phyloP scores from a whole-genome alignment of 768 basidiomycete genomes.

The Guyanaporus albipodus region DNA sequence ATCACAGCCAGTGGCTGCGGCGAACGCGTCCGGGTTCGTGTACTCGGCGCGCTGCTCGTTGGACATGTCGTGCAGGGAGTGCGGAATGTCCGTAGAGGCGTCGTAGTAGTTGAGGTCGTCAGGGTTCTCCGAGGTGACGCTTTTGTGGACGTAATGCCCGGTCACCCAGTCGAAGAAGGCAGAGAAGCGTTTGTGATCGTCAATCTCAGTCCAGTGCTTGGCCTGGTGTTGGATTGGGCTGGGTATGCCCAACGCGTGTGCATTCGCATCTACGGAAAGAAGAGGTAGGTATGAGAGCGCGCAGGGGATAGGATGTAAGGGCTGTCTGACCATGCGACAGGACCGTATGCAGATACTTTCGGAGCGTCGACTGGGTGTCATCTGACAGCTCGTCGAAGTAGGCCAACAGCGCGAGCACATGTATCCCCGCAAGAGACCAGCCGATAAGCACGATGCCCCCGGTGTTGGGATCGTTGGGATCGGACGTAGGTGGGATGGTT shows the following conservation, averaged over 20 bases:
- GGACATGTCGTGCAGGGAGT: constrained; percentile 12
- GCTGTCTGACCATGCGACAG: constrained; percentile 15
- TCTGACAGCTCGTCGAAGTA: constrained; percentile 11
- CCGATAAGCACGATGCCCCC: constrained; percentile 20
- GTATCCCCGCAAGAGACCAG: constrained; percentile 19
- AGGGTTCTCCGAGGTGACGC: constrained; percentile 10
- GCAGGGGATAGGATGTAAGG: background rate
- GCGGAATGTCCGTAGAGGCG: constrained; percentile 2
- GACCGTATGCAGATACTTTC: constrained; percentile 18
- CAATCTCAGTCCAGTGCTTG: background rate
- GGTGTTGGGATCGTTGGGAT: background rate
- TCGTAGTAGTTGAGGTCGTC: constrained; percentile 18
- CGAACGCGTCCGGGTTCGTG: background rate
- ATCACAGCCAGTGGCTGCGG: constrained; percentile 8
- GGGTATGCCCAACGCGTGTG: constrained; percentile 3
- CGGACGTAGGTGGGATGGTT: constrained; percentile 12
- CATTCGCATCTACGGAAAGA: constrained; percentile 9
- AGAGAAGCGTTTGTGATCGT: constrained; percentile 13
- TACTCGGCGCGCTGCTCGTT: constrained; percentile 11
- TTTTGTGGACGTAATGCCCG: constrained; percentile 16
- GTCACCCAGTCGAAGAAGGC: constrained; percentile 14
- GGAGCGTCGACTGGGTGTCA: constrained; percentile 5
- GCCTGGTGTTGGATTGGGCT: background rate
- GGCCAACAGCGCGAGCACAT: constrained; percentile 7
- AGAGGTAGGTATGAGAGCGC: background rate